Conservation (phyloP, 2,329 filamentous ascomycete species). For the Chrysoporthe austroafricana region DNA sequence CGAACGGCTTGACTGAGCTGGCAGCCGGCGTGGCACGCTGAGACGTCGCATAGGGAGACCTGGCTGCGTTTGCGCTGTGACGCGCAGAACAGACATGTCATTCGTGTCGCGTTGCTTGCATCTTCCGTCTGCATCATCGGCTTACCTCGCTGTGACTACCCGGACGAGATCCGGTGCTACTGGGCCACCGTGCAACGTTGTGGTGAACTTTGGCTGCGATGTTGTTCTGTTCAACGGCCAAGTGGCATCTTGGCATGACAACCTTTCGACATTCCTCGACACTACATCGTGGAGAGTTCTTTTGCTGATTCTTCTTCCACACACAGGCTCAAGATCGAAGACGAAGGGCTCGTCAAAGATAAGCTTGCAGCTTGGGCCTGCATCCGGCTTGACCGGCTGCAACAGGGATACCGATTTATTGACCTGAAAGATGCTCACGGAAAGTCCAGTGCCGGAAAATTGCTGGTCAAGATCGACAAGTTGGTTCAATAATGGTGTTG, state of each 20-base stretch:
- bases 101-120: slow-evolving; percentile 19
- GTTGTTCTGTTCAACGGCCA: slow-evolving; percentile 29
- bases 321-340: slow-evolving; percentile 58
- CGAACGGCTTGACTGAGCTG: slow-evolving; percentile 18
- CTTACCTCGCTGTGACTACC: slow-evolving; percentile 2
- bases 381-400: slow-evolving; percentile 62
- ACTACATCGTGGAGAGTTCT: not conserved
- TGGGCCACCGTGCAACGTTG: slow-evolving; percentile 14
- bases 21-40: slow-evolving; percentile 13
- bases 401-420: slow-evolving; percentile 59
- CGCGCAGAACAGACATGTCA: slow-evolving; percentile 20
- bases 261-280: too few relatives aligned
- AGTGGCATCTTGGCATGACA: slow-evolving; percentile 17
- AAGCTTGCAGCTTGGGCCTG: slow-evolving; percentile 59
- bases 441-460: slow-evolving; percentile 48
- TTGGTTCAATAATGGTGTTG: slow-evolving; percentile 38
- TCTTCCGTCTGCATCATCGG: slow-evolving; percentile 25
- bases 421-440: slow-evolving; percentile 52
- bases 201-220: slow-evolving; percentile 23
- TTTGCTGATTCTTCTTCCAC: not conserved
- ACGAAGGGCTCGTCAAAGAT: slow-evolving; percentile 47
- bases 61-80: slow-evolving; percentile 14
- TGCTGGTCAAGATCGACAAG: slow-evolving; percentile 59
- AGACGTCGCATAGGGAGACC: slow-evolving; percentile 10
- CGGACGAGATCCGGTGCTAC: slow-evolving; percentile 21